Percentiles rank a stretch among this genome's conserved stretches.
Conservation (phyloP, 306 rosid genomes). For the Quercus berberidifolia region DNA sequence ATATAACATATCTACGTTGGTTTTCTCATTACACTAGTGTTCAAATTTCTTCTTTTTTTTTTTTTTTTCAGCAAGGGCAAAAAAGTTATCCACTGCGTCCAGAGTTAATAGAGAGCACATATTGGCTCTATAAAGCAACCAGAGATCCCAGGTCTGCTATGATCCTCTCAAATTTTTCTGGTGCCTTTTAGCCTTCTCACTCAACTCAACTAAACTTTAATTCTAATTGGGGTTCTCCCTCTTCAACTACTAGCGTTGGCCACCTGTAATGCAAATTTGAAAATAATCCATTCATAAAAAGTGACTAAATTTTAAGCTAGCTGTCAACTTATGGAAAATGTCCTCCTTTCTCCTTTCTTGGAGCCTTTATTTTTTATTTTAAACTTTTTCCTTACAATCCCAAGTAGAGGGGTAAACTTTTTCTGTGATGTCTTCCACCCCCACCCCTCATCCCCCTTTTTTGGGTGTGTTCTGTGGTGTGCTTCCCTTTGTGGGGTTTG, state of each 20-base stretch:
- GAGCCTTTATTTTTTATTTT: not conserved
- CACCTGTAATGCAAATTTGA: not conserved
- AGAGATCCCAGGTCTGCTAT: slow-evolving; percentile 81
- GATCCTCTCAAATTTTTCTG: slow-evolving; percentile 22
- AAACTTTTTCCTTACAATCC: not conserved
- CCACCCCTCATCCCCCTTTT: no score
- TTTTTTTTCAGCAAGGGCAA: slow-evolving; percentile 72
- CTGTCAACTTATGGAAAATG: not conserved
- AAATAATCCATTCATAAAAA: not conserved
- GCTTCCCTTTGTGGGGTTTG: not conserved
- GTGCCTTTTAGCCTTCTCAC: slow-evolving; percentile 1
- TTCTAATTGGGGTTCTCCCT: not conserved
- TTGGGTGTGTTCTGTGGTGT: not conserved
- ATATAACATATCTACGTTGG: not conserved
- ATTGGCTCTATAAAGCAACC: slow-evolving; percentile 98
- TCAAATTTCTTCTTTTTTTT: not conserved
- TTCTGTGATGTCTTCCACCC: not conserved
- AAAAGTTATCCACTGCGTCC: slow-evolving; percentile 94
- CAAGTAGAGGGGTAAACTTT: not conserved
- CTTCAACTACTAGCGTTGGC: not conserved
- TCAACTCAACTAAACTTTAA: not conserved
- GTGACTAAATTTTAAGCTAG: not conserved
- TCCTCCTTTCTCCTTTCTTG: not conserved
- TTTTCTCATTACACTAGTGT: not conserved
- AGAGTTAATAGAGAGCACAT: slow-evolving; percentile 95